Percentiles rank a stretch among this genome's conserved stretches.
Conservation (phyloP, 2,329 filamentous ascomycete species). For the Thermoascus crustaceus region DNA sequence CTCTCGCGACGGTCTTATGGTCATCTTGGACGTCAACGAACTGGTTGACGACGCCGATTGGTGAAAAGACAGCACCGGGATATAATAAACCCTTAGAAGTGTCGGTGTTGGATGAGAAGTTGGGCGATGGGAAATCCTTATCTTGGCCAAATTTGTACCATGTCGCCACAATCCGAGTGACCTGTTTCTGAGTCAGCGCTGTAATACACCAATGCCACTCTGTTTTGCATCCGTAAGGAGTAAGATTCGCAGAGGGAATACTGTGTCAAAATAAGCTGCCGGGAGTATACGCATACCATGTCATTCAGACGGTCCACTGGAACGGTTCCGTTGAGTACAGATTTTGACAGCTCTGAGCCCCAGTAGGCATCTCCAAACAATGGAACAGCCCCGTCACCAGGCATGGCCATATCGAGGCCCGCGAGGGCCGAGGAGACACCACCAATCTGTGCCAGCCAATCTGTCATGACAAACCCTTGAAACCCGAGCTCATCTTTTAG, state of each 20-base stretch:
- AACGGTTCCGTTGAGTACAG: constrained; percentile 50
- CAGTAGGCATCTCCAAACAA: constrained; percentile 47
- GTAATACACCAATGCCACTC: background rate
- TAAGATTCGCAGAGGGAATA: too few species aligned
- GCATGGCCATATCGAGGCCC: constrained; percentile 64
- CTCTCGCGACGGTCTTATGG: constrained; percentile 43
- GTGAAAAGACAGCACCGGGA: constrained; percentile 51
- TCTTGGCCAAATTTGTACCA: constrained; percentile 53
- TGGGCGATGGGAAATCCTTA: constrained; percentile 47
- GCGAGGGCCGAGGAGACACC: constrained; percentile 53
- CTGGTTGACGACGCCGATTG: constrained; percentile 58
- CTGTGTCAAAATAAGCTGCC: background rate
- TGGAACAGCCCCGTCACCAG: constrained; percentile 49
- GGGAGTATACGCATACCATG: constrained; percentile 23
- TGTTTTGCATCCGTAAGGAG: too few species aligned
- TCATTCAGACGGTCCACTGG: constrained; percentile 50
- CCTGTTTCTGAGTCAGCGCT: constrained; percentile 23
- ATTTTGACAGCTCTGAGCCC: constrained; percentile 48
- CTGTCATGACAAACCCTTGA: constrained; percentile 62
- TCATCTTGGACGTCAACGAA: constrained; percentile 54
- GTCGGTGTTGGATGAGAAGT: constrained; percentile 53
- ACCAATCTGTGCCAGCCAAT: constrained; percentile 58
- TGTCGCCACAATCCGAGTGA: constrained; percentile 49
- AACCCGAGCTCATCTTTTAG: constrained; percentile 68
- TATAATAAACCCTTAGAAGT: constrained; percentile 49